These are phyloP conservation scores for Leptoxyphium fumago DNA, from an alignment of 2,329 filamentous ascomycete genomes.

Conservation along the genomic window DNA sequence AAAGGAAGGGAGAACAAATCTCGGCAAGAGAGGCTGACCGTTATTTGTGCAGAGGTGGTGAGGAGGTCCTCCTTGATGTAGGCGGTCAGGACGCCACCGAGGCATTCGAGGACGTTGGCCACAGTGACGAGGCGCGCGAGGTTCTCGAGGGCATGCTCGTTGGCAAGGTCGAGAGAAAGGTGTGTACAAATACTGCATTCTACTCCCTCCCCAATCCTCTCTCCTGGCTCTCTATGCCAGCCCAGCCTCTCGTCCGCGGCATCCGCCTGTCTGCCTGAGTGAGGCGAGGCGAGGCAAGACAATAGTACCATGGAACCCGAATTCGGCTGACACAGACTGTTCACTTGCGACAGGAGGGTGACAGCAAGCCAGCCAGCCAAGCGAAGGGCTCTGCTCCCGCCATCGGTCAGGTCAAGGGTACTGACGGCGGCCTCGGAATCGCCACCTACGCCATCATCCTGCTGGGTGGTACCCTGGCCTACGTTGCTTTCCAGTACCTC, in stretches of 20 bases:
- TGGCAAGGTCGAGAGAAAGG: constrained; percentile 51
- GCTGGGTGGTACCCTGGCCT: constrained; percentile 61
- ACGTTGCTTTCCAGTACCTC: constrained; percentile 73
- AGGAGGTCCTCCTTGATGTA: constrained; percentile 94
- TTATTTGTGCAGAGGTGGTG: constrained; percentile 58
- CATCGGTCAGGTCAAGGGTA: constrained; percentile 30
- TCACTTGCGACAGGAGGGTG: constrained; percentile 45
- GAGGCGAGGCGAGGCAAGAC: too few relatives aligned
- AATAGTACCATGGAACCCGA: too few relatives aligned
- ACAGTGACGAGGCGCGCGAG: constrained; percentile 96
- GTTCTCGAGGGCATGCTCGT: constrained; percentile 66
- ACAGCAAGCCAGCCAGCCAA: constrained; percentile 56
- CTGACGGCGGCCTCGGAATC: constrained; percentile 47
- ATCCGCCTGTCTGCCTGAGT: too few relatives aligned
- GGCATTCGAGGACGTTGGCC: constrained; percentile 97
- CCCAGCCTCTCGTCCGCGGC: not conserved
- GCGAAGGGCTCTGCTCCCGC: constrained; percentile 35
- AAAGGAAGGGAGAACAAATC: too few relatives aligned
- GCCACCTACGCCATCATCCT: constrained; percentile 71
- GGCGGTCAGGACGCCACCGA: constrained; percentile 92
- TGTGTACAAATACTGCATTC: constrained; percentile 36
- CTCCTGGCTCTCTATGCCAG: not conserved
- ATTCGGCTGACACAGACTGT: not conserved
- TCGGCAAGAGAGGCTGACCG: not conserved
- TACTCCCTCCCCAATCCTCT: constrained; percentile 30